These are phyloP conservation scores for Gastroboletus turbinatus DNA, from an alignment of 1,284 basidiomycete species.

Conservation along the genomic window DNA sequence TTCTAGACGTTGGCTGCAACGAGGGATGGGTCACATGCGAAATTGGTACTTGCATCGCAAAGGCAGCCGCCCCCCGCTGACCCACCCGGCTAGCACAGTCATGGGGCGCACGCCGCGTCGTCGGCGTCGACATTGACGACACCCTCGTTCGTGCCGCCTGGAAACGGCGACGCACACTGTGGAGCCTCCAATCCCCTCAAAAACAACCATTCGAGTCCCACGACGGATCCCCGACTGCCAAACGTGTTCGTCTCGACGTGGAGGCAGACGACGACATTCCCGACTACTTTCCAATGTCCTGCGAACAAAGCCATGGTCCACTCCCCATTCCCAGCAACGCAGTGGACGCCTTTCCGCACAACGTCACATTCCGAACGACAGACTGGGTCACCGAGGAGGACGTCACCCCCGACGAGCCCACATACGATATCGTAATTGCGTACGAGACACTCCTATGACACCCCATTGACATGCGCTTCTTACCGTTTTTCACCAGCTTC, in stretches of 20 bases:
- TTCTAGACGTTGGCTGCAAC: conserved; percentile 83
- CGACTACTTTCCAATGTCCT: conserved; percentile 69
- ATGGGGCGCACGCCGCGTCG: conserved; percentile 56
- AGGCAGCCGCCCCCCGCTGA: neutral
- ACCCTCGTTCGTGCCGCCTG: conserved; percentile 69
- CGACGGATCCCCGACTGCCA: neutral
- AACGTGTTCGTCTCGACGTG: conserved; percentile 14
- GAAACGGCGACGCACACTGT: conserved; percentile 62
- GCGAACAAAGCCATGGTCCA: conserved; percentile 70
- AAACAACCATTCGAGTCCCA: neutral
- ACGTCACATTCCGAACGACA: conserved; percentile 63
- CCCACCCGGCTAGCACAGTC: conserved; percentile 52
- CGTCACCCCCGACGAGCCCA: conserved; percentile 54
- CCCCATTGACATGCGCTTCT: neutral
- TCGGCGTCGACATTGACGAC: conserved; percentile 82
- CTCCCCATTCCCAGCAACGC: conserved; percentile 54
- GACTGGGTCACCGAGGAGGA: conserved; percentile 63
- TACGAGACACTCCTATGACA: conserved; percentile 36
- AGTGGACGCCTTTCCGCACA: conserved; percentile 61
- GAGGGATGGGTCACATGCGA: conserved; percentile 81
- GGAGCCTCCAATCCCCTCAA: conserved; percentile 62
- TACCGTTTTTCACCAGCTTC: conserved; percentile 46
- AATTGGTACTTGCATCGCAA: conserved; percentile 51
- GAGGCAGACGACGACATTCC: neutral
- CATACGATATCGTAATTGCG: conserved; percentile 76